Evolutionary conservation across 306 rosid species (phyloP).

Genomic region (Argentina anserina): DNA sequence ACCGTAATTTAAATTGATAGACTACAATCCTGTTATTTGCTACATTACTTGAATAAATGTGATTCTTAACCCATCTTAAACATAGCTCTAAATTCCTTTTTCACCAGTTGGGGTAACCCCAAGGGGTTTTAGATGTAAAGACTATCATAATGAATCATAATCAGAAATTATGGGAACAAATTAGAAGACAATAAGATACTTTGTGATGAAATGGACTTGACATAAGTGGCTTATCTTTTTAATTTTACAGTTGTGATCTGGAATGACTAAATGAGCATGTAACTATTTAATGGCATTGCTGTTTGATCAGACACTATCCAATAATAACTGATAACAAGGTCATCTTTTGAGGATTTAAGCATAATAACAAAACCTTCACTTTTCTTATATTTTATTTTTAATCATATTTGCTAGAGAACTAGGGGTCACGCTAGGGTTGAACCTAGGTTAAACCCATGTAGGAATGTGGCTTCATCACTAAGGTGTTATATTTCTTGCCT

Average conservation of each 20-base stretch:
- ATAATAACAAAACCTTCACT: background rate
- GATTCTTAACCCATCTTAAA: background rate
- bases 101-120: background rate
- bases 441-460: background rate
- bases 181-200: background rate
- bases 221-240: background rate
- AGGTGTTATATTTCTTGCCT: slow-evolving; percentile 14
- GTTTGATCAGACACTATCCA: background rate
- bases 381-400: background rate
- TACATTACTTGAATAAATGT: background rate
- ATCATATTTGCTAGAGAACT: background rate
- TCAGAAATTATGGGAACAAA: background rate
- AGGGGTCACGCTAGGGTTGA: background rate
- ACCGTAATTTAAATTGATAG: background rate
- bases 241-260: background rate
- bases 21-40: background rate
- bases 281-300: background rate
- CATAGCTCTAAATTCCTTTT: too few relatives aligned
- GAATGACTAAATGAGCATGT: background rate
- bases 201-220: background rate
- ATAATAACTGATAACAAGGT: background rate
- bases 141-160: background rate
- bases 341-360: background rate
- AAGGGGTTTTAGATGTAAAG: background rate
- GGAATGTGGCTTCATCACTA: background rate